phyloP scores from a whole-genome alignment of 2,329 filamentous ascomycete species.

The Ambrosiella beaveri region DNA sequence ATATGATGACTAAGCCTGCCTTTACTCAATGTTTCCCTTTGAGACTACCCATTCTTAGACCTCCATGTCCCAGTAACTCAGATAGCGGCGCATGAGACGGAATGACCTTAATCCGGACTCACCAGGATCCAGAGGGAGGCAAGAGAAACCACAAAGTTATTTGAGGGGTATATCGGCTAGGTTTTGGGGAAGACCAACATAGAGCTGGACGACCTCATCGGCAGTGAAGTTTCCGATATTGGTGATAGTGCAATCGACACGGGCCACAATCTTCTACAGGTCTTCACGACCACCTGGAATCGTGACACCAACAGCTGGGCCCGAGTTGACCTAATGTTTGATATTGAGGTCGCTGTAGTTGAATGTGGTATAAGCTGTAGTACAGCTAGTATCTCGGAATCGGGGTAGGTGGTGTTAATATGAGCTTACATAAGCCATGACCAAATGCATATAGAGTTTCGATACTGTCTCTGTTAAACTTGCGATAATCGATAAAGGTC shows the following conservation, averaged over 20 bases:
- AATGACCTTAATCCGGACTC: slow-evolving; percentile 40
- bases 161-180: slow-evolving; percentile 41
- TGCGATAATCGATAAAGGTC: slow-evolving; percentile 64
- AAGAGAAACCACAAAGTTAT: slow-evolving; percentile 48
- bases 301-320: slow-evolving; percentile 46
- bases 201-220: slow-evolving; percentile 38
- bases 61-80: slow-evolving; percentile 57
- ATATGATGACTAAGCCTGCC: too few species aligned
- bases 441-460: slow-evolving; percentile 59
- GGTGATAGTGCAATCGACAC: slow-evolving; percentile 33
- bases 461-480: slow-evolving; percentile 52
- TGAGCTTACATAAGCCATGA: slow-evolving; percentile 48
- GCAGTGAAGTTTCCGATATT: slow-evolving; percentile 41
- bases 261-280: slow-evolving; percentile 49
- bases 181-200: slow-evolving; percentile 31
- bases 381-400: neutral
- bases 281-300: slow-evolving; percentile 35
- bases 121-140: slow-evolving; percentile 43
- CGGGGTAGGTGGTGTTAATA: neutral
- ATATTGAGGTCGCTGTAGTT: slow-evolving; percentile 39
- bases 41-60: slow-evolving; percentile 43
- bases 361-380: slow-evolving; percentile 49
- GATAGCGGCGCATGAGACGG: slow-evolving; percentile 38
- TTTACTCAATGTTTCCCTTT: slow-evolving; percentile 22
- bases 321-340: slow-evolving; percentile 22